Evolutionary conservation across 2,329 filamentous ascomycete genomes (phyloP), one percentile per base, ranked within the genome.

Genomic region (Fusarium dlaminii): DNA sequence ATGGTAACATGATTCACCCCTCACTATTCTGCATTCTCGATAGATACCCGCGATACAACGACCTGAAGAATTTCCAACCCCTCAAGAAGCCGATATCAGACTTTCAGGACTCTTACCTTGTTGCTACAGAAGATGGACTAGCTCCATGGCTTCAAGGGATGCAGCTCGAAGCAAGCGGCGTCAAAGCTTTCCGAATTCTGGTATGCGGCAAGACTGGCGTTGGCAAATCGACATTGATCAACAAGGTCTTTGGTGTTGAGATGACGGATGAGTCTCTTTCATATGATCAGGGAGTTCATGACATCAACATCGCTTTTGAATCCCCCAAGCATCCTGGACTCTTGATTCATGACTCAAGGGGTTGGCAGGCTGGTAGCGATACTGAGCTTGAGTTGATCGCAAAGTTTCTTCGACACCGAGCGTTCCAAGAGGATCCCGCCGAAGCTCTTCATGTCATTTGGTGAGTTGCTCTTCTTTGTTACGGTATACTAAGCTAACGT

Each of bases 171-270:
- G 76, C 73, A 17, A 78, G 76, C 39, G 74, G 74, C 3, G 76
- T 78, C 5, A 78, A 76, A 27, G 76, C 76, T 12, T 78, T 78
- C 17, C 67, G 76, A 49, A 78, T 78, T 2, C 24, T 78, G 3
- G 76, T 78, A 1, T 78, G 76, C 2, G 76, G 76, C 4, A 78
- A 78, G 34, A 78, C 76, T 7, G 76, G 76, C 1, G 76, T 78
- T 1, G 76, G 76, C 1, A 78, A 78, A 7, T 78, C 76, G n/a
- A 78, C 76, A 1, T 30, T 78, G n/a, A 78, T 78, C 46, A 78
- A 78, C 56, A 78, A 76, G 20, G 76, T 78, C 7, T 78, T 78
- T 54, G 76, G 76, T 3, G 76, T 78, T 29, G 76, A 78, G 32
- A 75, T 78, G 69, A 78, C 76, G 0, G 68, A 69, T 1, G 76